A percentile compares a stretch with the other conserved stretches of the same genome.
phyloP scores from a whole-genome alignment of 176 grass and related monocot genomes.

The Cocos nucifera region DNA sequence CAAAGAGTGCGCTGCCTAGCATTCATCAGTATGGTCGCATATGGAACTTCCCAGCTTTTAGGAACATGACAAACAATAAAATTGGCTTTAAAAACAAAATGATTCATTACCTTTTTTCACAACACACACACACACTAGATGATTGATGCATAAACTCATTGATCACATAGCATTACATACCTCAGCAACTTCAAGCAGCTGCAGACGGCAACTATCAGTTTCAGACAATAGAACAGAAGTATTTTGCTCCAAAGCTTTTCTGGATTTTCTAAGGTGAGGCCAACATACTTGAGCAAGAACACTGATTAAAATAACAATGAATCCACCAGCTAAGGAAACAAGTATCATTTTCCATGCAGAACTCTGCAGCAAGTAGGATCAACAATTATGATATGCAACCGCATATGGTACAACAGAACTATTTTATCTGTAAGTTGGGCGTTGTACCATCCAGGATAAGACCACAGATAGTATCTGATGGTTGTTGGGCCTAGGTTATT shows the following conservation, averaged over 20 bases:
- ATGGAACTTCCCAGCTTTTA: too few relatives aligned
- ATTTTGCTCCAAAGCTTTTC: slow-evolving; percentile 32
- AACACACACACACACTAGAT: too few relatives aligned
- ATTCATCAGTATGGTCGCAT: too few relatives aligned
- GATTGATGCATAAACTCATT: too few relatives aligned
- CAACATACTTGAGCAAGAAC: slow-evolving; percentile 43
- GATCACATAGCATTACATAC: slow-evolving; percentile 24
- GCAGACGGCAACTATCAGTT: slow-evolving; percentile 31
- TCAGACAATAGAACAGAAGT: slow-evolving; percentile 32
- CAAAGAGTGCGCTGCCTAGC: too few relatives aligned
- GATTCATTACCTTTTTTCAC: too few relatives aligned
- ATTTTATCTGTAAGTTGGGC: not conserved
- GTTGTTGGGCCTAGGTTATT: not conserved
- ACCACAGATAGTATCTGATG: not conserved
- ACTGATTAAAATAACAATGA: slow-evolving; percentile 47
- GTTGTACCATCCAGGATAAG: not conserved
- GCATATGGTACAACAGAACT: not conserved
- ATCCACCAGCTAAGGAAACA: slow-evolving; percentile 41
- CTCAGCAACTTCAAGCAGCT: slow-evolving; percentile 39
- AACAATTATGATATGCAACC: slow-evolving; percentile 6
- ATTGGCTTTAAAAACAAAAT: too few relatives aligned
- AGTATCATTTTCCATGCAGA: slow-evolving; percentile 43
- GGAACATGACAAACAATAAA: too few relatives aligned
- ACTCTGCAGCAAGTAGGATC: slow-evolving; percentile 28
- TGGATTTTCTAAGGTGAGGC: slow-evolving; percentile 25